These are phyloP conservation scores for Yarrowia bubula DNA, from an alignment of 805 yeast species.

Conservation along the genomic window DNA sequence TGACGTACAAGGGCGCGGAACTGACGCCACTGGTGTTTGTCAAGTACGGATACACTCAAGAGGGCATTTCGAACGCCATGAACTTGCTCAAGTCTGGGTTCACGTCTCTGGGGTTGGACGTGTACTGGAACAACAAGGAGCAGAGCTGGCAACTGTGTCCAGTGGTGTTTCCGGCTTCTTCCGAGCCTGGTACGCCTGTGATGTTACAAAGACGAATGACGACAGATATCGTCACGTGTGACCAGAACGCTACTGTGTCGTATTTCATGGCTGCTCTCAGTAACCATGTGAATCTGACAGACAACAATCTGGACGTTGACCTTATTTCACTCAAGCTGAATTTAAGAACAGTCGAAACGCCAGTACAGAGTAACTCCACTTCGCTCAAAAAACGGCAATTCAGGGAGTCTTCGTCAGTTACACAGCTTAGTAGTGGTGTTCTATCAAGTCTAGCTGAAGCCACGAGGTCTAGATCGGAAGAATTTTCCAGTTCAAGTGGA, in stretches of 20 bases:
- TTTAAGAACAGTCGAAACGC: slow-evolving; percentile 31
- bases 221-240: background rate
- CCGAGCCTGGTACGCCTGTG: background rate
- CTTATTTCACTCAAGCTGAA: slow-evolving; percentile 42
- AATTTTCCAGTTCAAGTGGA: background rate
- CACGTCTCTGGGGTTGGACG: slow-evolving; percentile 44
- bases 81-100: slow-evolving; percentile 41
- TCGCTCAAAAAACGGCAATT: background rate
- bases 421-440: background rate
- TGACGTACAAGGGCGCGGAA: slow-evolving; percentile 40
- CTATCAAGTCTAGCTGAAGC: background rate
- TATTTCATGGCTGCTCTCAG: slow-evolving; percentile 33
- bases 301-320: slow-evolving; percentile 49
- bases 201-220: background rate
- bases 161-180: slow-evolving; percentile 30
- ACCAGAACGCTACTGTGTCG: slow-evolving; percentile 1
- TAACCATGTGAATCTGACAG: slow-evolving; percentile 43
- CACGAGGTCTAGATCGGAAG: background rate
- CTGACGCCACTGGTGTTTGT: slow-evolving; percentile 38
- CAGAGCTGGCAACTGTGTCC: slow-evolving; percentile 57
- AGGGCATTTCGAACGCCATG: slow-evolving; percentile 32
- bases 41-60: slow-evolving; percentile 37
- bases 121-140: slow-evolving; percentile 50
- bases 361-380: background rate
- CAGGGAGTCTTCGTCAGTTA: background rate